phyloP scores from a whole-genome alignment of 2,329 filamentous ascomycete species.

The Monilinia vaccinii-corymbosi region DNA sequence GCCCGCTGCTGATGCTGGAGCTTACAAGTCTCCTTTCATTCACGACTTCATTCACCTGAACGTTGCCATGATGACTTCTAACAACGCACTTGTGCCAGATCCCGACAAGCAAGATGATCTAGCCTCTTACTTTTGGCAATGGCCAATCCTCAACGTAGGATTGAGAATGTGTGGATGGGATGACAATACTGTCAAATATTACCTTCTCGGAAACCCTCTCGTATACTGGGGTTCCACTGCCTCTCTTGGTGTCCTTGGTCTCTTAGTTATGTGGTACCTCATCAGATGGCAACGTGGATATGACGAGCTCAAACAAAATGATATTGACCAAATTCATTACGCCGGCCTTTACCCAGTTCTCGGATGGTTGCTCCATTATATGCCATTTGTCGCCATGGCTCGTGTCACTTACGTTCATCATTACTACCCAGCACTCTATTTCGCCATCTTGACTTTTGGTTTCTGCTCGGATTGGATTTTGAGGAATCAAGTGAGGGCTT shows the following conservation, averaged over 20 bases:
- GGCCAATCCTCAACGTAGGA: conserved; percentile 91
- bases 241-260: conserved; percentile 61
- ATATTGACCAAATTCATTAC: conserved; percentile 94
- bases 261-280: conserved; percentile 73
- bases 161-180: conserved; percentile 99
- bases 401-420: conserved; percentile 99
- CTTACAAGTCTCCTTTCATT: conserved; percentile 94
- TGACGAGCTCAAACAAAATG: conserved; percentile 64
- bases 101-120: conserved; percentile 98
- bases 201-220: conserved; percentile 90
- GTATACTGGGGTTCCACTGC: conserved; percentile 93
- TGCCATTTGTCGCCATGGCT: conserved; percentile 95
- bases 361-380: conserved; percentile 93
- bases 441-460: conserved; percentile 81
- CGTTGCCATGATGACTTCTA: conserved; percentile 99
- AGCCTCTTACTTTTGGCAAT: conserved; percentile 96
- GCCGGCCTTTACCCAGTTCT: conserved; percentile 82
- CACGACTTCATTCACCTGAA: conserved; percentile 98
- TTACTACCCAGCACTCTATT: conserved; percentile 97
- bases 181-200: conserved; percentile 92
- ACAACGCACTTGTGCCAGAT: conserved; percentile 95
- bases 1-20: conserved; percentile 76
- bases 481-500: conserved; percentile 50
- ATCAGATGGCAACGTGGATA: conserved; percentile 95
- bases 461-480: conserved; percentile 84